Base-by-base conservation (phyloP, 2,329 filamentous ascomycete species). In the Fusarium falciforme region DNA sequence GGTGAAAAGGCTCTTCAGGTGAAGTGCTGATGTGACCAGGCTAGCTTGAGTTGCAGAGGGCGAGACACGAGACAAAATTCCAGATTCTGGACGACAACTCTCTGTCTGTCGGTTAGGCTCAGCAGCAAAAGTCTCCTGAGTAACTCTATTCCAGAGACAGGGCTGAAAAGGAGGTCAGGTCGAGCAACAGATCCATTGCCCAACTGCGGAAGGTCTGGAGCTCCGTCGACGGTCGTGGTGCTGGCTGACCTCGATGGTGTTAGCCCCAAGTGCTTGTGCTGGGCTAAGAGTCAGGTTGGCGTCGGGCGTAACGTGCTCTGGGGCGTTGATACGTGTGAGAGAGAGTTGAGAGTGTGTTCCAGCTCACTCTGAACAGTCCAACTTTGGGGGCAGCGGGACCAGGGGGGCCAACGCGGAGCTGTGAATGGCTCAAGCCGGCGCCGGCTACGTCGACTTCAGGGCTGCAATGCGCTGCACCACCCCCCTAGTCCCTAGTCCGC, bases 141-240 rank as follows among this genome's bases (percentile, higher is more conserved):
- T 27, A 40, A 31, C 52, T 36, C n/a, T 29, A 65, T 22, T 69
- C 36, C 49, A 68, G 58, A 74, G 68, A 68, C 67, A 72, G 62
- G 68, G 68, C 71, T 74, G 61, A 67, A 74, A 72, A 74, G 72
- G 71, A 74, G 72, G 72, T 61, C 58, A 42, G 59, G 27, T 47
- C 20, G 61, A 73, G 57, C 36, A 68, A 47, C 57, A 63, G 55
- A 61, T 67, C 42, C 49, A 60, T 60, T 49, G 36, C 61, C 47
- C 42, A 64, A 44, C 42, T 60, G 58, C 10, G 64, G 64, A 55
- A 44, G 31, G 38, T 29, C 64, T 55, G 55, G 57, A 42, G 57
- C 47, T 40, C 36, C 40, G 31, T 31, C 27, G 42, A 52, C 42
- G 36, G 47, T 40, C 29, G 42, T 33, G 33, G 36, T 68, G 40